phyloP scores from a whole-genome alignment of 768 basidiomycete genomes.

The Lactarius sp. region DNA sequence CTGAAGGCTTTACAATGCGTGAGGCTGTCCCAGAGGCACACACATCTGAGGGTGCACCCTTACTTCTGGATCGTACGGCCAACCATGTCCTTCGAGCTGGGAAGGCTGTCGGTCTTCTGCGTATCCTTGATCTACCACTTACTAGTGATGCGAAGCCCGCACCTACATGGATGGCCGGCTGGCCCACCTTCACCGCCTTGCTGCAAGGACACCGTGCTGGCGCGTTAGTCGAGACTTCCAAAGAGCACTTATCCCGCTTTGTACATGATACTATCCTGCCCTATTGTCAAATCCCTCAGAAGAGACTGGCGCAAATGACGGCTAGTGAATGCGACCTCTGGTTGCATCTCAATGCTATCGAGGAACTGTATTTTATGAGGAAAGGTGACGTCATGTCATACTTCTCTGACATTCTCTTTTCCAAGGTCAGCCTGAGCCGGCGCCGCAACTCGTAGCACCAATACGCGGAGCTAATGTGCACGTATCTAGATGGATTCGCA shows the following conservation, averaged over 20 bases:
- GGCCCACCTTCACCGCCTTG: conserved; percentile 20
- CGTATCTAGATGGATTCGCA: conserved; percentile 62
- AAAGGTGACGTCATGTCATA: conserved; percentile 73
- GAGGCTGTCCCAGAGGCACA: conserved; percentile 36
- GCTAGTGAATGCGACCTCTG: conserved; percentile 62
- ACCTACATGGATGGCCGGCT: conserved; percentile 11
- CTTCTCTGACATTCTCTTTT: conserved; percentile 69
- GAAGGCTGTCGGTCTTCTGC: conserved; percentile 71
- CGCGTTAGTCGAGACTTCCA: conserved; percentile 46
- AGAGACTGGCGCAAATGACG: conserved; percentile 51
- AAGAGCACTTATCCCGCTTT: conserved; percentile 54
- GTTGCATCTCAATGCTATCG: conserved; percentile 57
- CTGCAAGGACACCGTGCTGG: conserved; percentile 3
- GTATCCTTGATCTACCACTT: conserved; percentile 43
- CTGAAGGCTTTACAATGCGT: conserved; percentile 57
- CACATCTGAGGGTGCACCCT: conserved; percentile 41
- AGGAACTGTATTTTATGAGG: conserved; percentile 71
- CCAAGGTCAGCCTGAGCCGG: conserved; percentile 50
- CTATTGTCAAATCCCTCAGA: conserved; percentile 48
- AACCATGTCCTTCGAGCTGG: conserved; percentile 59
- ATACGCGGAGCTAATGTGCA: background rate
- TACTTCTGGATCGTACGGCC: conserved; percentile 58
- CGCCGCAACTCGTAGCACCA: background rate
- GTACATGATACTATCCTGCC: conserved; percentile 62
- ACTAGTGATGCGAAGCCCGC: background rate